Evolutionary conservation across 495 filamentous ascomycete genomes (phyloP).

Genomic region (Tetracladium setigerum): DNA sequence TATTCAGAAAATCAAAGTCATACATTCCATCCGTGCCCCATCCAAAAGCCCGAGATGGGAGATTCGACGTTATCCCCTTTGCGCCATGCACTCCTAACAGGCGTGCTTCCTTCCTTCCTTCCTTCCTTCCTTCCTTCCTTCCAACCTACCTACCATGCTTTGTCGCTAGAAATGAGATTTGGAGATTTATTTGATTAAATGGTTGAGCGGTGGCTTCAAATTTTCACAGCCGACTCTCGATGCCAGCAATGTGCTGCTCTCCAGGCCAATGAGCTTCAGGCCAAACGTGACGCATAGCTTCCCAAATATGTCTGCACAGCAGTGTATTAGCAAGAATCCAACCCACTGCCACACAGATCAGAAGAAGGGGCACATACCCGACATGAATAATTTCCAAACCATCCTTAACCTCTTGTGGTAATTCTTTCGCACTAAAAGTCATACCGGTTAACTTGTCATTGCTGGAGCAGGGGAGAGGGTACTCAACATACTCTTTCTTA

Average conservation of each 20-base stretch:
- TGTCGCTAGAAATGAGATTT: not conserved
- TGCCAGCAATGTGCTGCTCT: slow-evolving; percentile 50
- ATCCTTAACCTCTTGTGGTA: slow-evolving; percentile 83
- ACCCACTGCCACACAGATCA: slow-evolving; percentile 1
- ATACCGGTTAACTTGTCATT: not conserved
- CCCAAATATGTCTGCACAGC: slow-evolving; percentile 69
- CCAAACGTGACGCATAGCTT: slow-evolving; percentile 78
- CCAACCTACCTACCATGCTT: not conserved
- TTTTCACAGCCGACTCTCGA: slow-evolving; percentile 52
- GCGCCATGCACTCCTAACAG: not conserved
- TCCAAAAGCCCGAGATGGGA: no score
- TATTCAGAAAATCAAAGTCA: no score
- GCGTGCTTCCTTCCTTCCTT: not conserved
- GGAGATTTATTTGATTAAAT: not conserved
- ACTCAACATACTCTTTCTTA: slow-evolving; percentile 61
- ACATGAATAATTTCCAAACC: slow-evolving; percentile 87
- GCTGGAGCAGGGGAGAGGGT: not conserved
- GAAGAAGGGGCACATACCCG: slow-evolving; percentile 47
- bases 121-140: not conserved
- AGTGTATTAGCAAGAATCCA: slow-evolving; percentile 8
- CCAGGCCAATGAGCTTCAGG: slow-evolving; percentile 74
- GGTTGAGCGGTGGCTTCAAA: not conserved
- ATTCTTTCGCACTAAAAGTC: slow-evolving; percentile 55
- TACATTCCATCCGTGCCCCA: not conserved
- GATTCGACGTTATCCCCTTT: not conserved